A percentile compares a stretch with the other conserved stretches of the same genome.
phyloP scores from a whole-genome alignment of 1,284 basidiomycete species.

The Cryptococcus maquisensis region DNA sequence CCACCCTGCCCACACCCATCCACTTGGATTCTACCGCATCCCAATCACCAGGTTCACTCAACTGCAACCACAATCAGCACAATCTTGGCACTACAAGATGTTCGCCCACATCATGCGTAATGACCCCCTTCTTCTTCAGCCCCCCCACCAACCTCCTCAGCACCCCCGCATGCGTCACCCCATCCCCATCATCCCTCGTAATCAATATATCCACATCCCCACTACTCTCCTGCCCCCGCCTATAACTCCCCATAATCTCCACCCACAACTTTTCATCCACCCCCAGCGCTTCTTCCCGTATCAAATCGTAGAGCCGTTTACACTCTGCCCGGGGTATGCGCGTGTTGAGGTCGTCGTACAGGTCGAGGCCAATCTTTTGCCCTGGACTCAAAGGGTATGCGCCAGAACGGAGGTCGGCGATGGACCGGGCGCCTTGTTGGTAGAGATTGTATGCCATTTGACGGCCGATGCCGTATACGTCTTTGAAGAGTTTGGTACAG shows the following conservation, averaged over 20 bases:
- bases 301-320: constrained; percentile 63
- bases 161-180: constrained; percentile 63
- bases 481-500: constrained; percentile 56
- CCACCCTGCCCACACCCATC: constrained; percentile 65
- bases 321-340: constrained; percentile 86
- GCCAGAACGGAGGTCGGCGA: constrained; percentile 64
- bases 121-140: constrained; percentile 59
- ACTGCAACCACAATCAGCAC: constrained; percentile 15
- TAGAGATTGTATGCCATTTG: constrained; percentile 68
- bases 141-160: constrained; percentile 54
- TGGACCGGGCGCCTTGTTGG: constrained; percentile 65
- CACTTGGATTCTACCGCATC: constrained; percentile 68
- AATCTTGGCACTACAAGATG: not conserved
- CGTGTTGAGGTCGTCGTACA: constrained; percentile 63
- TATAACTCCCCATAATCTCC: constrained; percentile 85
- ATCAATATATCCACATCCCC: constrained; percentile 89
- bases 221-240: constrained; percentile 70
- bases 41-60: constrained; percentile 58
- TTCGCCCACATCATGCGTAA: constrained; percentile 60
- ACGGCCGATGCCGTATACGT: constrained; percentile 76
- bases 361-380: constrained; percentile 69
- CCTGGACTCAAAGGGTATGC: constrained; percentile 60
- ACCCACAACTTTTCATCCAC: constrained; percentile 70
- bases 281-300: constrained; percentile 62
- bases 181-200: constrained; percentile 67